These are phyloP conservation scores for Tetraselmis striata DNA, from an alignment of 139 green algal genomes.

Conservation along the genomic window DNA sequence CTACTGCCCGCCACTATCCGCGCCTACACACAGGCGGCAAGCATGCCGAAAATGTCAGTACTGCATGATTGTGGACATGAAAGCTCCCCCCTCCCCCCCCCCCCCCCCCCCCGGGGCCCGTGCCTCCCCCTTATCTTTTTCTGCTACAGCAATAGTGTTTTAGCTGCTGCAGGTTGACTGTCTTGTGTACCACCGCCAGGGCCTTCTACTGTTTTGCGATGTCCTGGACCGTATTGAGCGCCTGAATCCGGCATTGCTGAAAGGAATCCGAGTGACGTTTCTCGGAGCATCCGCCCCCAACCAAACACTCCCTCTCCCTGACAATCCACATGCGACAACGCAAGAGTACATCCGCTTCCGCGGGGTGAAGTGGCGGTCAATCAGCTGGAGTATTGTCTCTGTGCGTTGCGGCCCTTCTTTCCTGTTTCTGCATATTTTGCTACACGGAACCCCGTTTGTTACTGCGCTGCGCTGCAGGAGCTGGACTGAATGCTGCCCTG, in stretches of 20 bases:
- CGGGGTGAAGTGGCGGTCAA: background rate
- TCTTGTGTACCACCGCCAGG: too few relatives aligned
- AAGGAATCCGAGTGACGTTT: background rate
- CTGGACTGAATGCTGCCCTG: background rate
- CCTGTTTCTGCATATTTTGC: background rate
- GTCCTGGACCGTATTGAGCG: background rate
- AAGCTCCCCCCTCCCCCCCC: too few relatives aligned
- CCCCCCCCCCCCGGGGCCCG: too few relatives aligned
- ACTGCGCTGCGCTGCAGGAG: too few relatives aligned
- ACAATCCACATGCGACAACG: background rate
- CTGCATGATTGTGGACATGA: too few relatives aligned
- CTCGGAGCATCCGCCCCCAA: background rate
- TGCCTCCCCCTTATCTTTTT: too few relatives aligned
- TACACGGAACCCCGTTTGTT: too few relatives aligned
- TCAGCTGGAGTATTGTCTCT: background rate
- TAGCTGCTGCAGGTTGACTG: too few relatives aligned
- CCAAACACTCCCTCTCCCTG: background rate
- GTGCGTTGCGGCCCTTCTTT: background rate
- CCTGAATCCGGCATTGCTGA: background rate
- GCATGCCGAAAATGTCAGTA: too few relatives aligned
- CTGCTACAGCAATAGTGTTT: too few relatives aligned
- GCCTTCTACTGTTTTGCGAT: background rate
- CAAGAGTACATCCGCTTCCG: background rate
- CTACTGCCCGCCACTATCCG: too few relatives aligned
- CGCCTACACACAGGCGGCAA: too few relatives aligned